Conservation (phyloP, 2,329 filamentous ascomycete genomes). For the Calonectria leucothoes region DNA sequence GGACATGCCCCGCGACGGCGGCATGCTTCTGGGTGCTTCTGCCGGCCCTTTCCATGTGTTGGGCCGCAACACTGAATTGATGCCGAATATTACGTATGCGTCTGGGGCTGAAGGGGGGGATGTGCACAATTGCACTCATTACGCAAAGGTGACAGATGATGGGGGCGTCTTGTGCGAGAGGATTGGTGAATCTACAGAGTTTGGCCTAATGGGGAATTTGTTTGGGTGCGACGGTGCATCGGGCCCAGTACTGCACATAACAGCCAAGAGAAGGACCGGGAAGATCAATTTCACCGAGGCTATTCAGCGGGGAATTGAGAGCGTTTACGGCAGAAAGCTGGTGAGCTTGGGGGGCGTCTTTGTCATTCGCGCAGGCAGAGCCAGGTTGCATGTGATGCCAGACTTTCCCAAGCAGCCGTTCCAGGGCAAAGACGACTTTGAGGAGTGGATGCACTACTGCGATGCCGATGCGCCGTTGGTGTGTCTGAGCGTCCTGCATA, state of each 20-base stretch:
- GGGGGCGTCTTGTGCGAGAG: slow-evolving; percentile 35
- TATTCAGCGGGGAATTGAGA: slow-evolving; percentile 44
- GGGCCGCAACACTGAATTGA: slow-evolving; percentile 56
- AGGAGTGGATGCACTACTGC: slow-evolving; percentile 54
- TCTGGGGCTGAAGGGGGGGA: slow-evolving; percentile 32
- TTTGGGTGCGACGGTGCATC: slow-evolving; percentile 49
- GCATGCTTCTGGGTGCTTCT: slow-evolving; percentile 53
- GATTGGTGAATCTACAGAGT: slow-evolving; percentile 45
- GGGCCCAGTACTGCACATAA: slow-evolving; percentile 51
- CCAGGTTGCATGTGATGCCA: slow-evolving; percentile 57
- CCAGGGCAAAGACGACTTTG: slow-evolving; percentile 40
- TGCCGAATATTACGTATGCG: slow-evolving; percentile 50
- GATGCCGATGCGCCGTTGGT: slow-evolving; percentile 50
- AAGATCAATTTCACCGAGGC: slow-evolving; percentile 47
- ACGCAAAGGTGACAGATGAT: slow-evolving; percentile 39
- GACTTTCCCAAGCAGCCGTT: slow-evolving; percentile 54
- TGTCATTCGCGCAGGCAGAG: slow-evolving; percentile 50
- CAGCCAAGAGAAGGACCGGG: slow-evolving; percentile 41
- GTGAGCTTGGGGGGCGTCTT: slow-evolving; percentile 56
- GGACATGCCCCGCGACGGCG: slow-evolving; percentile 47
- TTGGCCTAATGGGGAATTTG: slow-evolving; percentile 56
- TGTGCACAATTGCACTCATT: slow-evolving; percentile 42
- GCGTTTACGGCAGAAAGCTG: slow-evolving; percentile 47
- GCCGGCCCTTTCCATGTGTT: slow-evolving; percentile 55
- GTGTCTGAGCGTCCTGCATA: slow-evolving; percentile 55